phyloP scores from a whole-genome alignment of 2,329 filamentous ascomycete species.

The Alternaria metachromatica region DNA sequence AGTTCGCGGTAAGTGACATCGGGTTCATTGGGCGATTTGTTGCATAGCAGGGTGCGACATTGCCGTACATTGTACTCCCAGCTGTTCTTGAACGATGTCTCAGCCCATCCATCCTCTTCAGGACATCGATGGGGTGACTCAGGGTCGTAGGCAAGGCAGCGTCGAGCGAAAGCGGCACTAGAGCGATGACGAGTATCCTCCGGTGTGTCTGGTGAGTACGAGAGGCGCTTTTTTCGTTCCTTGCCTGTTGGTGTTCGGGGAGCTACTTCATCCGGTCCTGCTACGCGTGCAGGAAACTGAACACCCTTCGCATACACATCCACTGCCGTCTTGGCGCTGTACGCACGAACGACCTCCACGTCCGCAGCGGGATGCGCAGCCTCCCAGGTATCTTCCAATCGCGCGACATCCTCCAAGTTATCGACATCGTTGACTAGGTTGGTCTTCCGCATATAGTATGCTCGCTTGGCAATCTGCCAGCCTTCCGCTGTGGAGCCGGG shows the following conservation, averaged over 20 bases:
- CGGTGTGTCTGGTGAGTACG: slow-evolving; percentile 10
- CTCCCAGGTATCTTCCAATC: slow-evolving; percentile 7
- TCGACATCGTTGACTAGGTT: slow-evolving; percentile 9
- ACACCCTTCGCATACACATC: background rate
- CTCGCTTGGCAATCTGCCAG: background rate
- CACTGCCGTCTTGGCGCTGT: slow-evolving; percentile 1
- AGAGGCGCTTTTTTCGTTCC: background rate
- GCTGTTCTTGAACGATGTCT: slow-evolving; percentile 11
- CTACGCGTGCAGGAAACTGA: background rate
- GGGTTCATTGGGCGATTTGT: background rate
- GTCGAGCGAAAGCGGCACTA: background rate
- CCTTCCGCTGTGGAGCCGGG: background rate
- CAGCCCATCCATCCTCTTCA: slow-evolving; percentile 11
- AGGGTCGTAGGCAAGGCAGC: slow-evolving; percentile 4
- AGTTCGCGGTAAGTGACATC: slow-evolving; percentile 15
- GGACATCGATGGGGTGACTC: slow-evolving; percentile 15
- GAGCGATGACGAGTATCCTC: slow-evolving; percentile 14
- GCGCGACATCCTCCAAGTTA: slow-evolving; percentile 1
- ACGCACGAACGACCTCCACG: background rate
- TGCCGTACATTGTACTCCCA: slow-evolving; percentile 16
- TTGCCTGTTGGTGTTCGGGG: background rate
- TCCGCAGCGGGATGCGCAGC: background rate
- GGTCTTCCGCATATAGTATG: slow-evolving; percentile 9
- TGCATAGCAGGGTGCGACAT: slow-evolving; percentile 17
- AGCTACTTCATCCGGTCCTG: background rate